Base-by-base conservation (phyloP, 768 basidiomycete species). In the Paxillus ammoniavirescens region DNA sequence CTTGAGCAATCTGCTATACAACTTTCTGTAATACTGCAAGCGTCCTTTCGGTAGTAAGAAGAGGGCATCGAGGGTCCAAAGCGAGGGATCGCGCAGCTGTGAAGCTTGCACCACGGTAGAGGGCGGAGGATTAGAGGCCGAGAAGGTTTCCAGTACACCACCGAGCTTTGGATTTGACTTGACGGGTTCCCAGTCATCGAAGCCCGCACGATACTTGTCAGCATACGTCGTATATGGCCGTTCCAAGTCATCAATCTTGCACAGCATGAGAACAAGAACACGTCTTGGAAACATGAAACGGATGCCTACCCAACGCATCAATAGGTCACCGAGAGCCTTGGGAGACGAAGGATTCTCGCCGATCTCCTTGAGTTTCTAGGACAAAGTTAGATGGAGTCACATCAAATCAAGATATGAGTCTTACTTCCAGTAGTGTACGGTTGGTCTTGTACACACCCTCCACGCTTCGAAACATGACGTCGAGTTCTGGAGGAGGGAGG, bases 401-500 rank as follows among this genome's bases (percentile, higher is more conserved):
- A 50, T 38, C 23, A 7, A 12, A 14, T 42, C 31, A 40, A 42
- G 47, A 42, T 3, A 15, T 3, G 21, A 37, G 30, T 48, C 61
- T 51, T 56, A 95, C 94, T 44, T 79, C 75, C 51, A 92, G 81
- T 55, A 99, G 79, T 1, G 77, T 71, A 52, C 93, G 84, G 73
- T 94, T 98, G 18, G 92, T 89, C 70, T 93, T 90, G 77, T 94
- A 99, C 17, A 98, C 84, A 21, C 80, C 81, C 71, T 99, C 97
- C 48, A 98, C 84, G 60, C 87, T 86, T 58, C 97, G 80, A 72
- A 99, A 99, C 91, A 98, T 96, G 49, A 79, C 72, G 71, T 99
- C 97, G 30, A 99, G 79, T 59, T 91, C 88, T 8, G 82, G 82
- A 14, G 97, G 97, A 15, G 97, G 97, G 37, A 99, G 86, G 69